phyloP scores from a whole-genome alignment of 2,329 filamentous ascomycete species.

The Claviceps humidiphila region DNA sequence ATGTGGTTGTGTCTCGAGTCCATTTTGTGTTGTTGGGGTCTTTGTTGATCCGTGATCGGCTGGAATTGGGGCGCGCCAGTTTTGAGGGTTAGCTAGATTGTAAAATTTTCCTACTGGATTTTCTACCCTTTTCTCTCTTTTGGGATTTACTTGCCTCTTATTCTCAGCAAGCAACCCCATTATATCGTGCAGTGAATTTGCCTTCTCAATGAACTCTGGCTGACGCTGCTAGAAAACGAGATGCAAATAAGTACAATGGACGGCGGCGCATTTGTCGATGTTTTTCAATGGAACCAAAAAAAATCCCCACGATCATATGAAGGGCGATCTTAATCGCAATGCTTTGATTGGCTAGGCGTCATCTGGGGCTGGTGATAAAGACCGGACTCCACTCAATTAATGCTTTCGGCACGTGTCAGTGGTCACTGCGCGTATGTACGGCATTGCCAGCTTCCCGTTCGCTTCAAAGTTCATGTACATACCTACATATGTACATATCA shows the following conservation, averaged over 20 bases:
- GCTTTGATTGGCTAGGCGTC: not conserved
- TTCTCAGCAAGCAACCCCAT: constrained; percentile 25
- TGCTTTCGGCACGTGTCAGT: too few relatives aligned
- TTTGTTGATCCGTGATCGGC: constrained; percentile 56
- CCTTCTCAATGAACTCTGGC: not conserved
- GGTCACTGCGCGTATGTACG: too few relatives aligned
- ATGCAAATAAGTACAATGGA: not conserved
- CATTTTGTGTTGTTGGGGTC: constrained; percentile 96
- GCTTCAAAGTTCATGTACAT: too few relatives aligned
- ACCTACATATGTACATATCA: too few relatives aligned
- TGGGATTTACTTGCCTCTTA: constrained; percentile 16
- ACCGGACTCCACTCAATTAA: not conserved
- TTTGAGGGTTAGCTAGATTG: not conserved
- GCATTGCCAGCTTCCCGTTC: too few relatives aligned
- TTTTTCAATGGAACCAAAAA: not conserved
- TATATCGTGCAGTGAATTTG: constrained; percentile 6
- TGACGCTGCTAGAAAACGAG: too few relatives aligned
- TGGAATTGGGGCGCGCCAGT: constrained; percentile 6
- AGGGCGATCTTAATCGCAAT: not conserved
- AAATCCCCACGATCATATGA: not conserved
- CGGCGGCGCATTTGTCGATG: not conserved
- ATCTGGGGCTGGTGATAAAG: not conserved
- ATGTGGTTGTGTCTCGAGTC: constrained; percentile 68
- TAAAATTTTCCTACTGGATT: not conserved
- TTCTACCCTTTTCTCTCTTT: not conserved